Percentiles rank a stretch among this genome's conserved stretches.
Evolutionary conservation across 208 protist species (phyloP).

Genomic region (Trichomonas gallinae): DNA sequence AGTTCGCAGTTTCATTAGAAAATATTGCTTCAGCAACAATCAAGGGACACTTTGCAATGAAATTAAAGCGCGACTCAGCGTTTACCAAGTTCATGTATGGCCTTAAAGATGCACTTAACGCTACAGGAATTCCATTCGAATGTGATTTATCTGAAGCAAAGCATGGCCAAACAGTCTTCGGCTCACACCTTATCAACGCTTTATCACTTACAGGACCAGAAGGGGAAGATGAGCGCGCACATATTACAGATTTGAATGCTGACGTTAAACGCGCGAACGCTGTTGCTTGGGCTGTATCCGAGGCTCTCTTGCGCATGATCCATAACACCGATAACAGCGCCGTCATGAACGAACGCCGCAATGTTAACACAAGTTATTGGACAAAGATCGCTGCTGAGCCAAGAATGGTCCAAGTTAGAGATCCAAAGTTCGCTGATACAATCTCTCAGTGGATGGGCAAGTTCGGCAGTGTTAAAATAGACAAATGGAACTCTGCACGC

Average conservation of each 20-base stretch:
- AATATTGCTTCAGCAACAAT: neutral
- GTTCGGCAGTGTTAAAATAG: neutral
- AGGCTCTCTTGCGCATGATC: neutral
- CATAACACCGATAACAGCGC: neutral
- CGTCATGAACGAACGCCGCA: neutral
- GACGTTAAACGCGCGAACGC: neutral
- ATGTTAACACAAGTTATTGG: neutral
- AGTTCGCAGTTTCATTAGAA: constrained; percentile 6
- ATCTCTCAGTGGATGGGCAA: neutral
- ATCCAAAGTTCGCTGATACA: neutral
- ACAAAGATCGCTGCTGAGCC: neutral
- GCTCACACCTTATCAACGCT: neutral
- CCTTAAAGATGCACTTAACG: neutral
- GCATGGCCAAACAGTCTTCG: neutral
- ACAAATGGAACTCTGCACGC: neutral
- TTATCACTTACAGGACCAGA: neutral
- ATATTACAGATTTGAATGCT: neutral
- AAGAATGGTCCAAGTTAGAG: neutral
- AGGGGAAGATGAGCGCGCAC: neutral
- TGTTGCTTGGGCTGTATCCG: constrained; percentile 6
- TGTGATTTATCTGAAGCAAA: neutral
- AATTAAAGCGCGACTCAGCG: neutral
- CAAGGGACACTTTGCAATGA: neutral
- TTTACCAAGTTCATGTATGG: neutral
- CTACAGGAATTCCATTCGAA: neutral